Base-by-base conservation (phyloP, 495 filamentous ascomycete genomes). In the Neurospora sp. region DNA sequence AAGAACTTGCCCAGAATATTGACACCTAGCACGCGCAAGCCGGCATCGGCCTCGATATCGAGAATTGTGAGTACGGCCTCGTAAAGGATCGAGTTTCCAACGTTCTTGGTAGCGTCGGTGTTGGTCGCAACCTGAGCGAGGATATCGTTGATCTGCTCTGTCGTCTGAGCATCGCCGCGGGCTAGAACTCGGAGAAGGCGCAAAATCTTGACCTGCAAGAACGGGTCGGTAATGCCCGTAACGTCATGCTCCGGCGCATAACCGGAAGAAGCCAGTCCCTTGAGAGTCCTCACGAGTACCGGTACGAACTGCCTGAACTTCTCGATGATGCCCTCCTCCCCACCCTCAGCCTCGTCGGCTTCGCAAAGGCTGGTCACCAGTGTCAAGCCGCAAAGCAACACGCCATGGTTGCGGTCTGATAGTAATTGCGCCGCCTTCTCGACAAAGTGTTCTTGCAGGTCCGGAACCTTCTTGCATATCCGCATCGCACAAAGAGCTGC, bases 401-500 rank as follows among this genome's bases (percentile, higher is more conserved):
- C 96, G 40, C 96, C 96, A 79, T 99, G 96, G 82, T 99, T 99
- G 76, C 88, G 80, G 79, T 99, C 96, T 35, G 92, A 92, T 12
- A 99, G 83, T n/a, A 99, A 85, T 27, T 91, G 87, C 75, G 96
- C 92, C 38, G 94, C 92, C 81, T 97, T 98, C 73, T 98, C 96
- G 37, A 98, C 78, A 78, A 98, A 99, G 81, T 99, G 94, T 78
- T 99, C 96, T 83, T 97, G 93, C 42, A 99, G 86, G 79, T 99
- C 96, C 7, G 96, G 96, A 54, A 98, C 96, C 82, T 99, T 99
- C 76, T 94, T 90, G 83, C 94, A 97, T 84, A 99, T 97, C 46
- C 96, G 89, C 96, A 99, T 99, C n/a, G 96, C 96, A 82, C 96
- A 99, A n/a, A 99, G 88, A 7, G 96, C 96, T 41, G 96, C 96